Conservation (phyloP, 2,329 filamentous ascomycete genomes). For the Furcasterigmium furcatum region DNA sequence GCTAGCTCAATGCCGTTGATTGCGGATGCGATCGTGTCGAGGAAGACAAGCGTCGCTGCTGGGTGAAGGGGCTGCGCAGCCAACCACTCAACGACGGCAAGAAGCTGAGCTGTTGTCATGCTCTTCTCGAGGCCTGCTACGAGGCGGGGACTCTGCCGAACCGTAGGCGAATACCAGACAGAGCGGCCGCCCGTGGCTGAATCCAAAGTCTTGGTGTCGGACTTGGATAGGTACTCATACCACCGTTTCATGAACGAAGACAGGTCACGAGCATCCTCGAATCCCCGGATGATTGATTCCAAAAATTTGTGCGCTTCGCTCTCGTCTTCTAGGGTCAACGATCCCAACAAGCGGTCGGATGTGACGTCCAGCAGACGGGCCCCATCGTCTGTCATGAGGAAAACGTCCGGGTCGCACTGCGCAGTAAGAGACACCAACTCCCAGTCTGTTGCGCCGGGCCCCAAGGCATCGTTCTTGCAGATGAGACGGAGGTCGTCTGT, state of each 20-base stretch:
- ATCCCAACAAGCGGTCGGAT: constrained; percentile 27
- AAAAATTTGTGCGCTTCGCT: constrained; percentile 30
- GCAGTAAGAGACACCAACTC: constrained; percentile 34
- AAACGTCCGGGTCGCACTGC: constrained; percentile 43
- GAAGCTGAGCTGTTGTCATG: constrained; percentile 40
- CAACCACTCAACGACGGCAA: constrained; percentile 39
- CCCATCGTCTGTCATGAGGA: constrained; percentile 34
- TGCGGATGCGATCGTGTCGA: constrained; percentile 38
- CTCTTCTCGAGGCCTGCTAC: constrained; percentile 32
- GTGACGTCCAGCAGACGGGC: constrained; percentile 33
- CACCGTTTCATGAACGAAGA: constrained; percentile 43
- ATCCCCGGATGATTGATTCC: constrained; percentile 38
- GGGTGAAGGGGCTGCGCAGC: constrained; percentile 23
- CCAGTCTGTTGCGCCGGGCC: constrained; percentile 34
- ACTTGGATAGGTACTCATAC: constrained; percentile 36
- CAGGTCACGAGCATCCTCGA: constrained; percentile 39
- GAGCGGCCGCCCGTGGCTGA: no score
- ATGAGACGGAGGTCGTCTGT: constrained; percentile 35
- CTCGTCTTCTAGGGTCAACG: constrained; percentile 12
- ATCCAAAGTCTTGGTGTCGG: no score
- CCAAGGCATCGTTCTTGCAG: constrained; percentile 38
- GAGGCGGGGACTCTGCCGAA: constrained; percentile 6
- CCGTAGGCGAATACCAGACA: constrained; percentile 22
- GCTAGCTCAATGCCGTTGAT: constrained; percentile 35
- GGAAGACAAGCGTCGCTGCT: constrained; percentile 34